A percentile compares a stretch with the other conserved stretches of the same genome.
Conservation (phyloP, 129 eudicot genomes). For the Tagetes erecta region DNA sequence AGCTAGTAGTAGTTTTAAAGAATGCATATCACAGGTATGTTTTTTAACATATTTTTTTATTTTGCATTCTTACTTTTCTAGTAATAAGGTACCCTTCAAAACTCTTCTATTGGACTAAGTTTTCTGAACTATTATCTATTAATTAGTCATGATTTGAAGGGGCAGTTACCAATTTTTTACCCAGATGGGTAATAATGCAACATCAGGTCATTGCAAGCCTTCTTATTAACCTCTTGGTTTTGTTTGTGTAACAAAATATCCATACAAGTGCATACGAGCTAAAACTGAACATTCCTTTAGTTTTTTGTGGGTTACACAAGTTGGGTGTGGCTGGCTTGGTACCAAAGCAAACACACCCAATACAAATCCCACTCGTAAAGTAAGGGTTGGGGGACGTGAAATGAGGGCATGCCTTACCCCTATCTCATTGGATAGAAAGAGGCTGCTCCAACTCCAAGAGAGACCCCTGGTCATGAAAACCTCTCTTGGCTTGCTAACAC, state of each 20-base stretch:
- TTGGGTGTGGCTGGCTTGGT: neutral
- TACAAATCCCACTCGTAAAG: no score
- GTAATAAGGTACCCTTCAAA: neutral
- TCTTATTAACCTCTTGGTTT: neutral
- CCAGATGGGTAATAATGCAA: neutral
- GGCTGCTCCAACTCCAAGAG: no score
- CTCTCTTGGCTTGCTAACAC: neutral
- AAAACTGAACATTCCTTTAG: neutral
- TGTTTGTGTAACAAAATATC: neutral
- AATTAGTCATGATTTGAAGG: neutral
- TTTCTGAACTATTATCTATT: neutral
- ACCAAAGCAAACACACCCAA: no score
- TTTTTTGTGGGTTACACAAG: neutral
- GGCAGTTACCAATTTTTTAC: neutral
- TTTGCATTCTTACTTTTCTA: neutral
- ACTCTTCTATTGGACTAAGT: neutral
- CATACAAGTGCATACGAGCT: neutral
- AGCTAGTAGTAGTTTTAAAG: slow-evolving; percentile 50
- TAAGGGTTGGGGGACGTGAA: no score
- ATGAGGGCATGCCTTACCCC: no score
- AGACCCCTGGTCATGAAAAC: no score
- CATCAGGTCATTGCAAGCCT: neutral
- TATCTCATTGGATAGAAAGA: no score
- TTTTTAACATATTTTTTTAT: neutral
- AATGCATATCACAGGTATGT: slow-evolving; percentile 63